Conservation (phyloP, 2,329 filamentous ascomycete species). For the Dothidotthia symphoricarpi region DNA sequence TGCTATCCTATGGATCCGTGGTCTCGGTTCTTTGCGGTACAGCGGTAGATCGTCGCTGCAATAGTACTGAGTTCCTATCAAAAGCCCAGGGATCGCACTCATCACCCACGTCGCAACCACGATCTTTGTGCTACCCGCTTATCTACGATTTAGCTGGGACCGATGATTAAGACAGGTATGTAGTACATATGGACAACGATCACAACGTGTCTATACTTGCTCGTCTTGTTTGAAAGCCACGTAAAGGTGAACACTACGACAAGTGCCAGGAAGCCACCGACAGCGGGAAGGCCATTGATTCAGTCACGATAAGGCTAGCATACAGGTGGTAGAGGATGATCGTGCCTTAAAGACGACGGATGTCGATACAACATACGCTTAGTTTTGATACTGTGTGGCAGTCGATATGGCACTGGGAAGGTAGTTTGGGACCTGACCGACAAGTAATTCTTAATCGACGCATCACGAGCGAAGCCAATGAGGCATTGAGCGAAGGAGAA, state of each 20-base stretch:
- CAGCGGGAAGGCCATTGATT: conserved; percentile 50
- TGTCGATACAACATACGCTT: conserved; percentile 49
- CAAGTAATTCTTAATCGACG: no score
- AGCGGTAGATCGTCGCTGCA: conserved; percentile 45
- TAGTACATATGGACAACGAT: conserved; percentile 49
- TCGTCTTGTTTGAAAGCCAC: conserved; percentile 50
- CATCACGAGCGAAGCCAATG: no score
- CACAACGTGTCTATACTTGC: conserved; percentile 47
- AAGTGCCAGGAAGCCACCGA: conserved; percentile 46
- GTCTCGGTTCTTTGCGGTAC: conserved; percentile 47
- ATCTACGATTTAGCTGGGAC: conserved; percentile 53
- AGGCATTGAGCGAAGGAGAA: no score
- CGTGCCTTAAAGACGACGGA: conserved; percentile 55
- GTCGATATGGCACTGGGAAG: no score
- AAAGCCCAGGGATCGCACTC: conserved; percentile 52
- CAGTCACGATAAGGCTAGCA: conserved; percentile 44
- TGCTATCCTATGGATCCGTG: conserved; percentile 49
- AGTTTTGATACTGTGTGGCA: no score
- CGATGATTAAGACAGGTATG: conserved; percentile 46
- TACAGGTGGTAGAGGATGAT: conserved; percentile 54
- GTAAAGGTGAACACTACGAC: conserved; percentile 52
- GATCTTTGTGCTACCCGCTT: conserved; percentile 50
- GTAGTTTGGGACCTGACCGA: no score
- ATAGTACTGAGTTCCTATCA: conserved; percentile 55
- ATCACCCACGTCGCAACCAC: conserved; percentile 54